phyloP scores from a whole-genome alignment of 192 early-diverging fungal species.

The Coemansia sp. region DNA sequence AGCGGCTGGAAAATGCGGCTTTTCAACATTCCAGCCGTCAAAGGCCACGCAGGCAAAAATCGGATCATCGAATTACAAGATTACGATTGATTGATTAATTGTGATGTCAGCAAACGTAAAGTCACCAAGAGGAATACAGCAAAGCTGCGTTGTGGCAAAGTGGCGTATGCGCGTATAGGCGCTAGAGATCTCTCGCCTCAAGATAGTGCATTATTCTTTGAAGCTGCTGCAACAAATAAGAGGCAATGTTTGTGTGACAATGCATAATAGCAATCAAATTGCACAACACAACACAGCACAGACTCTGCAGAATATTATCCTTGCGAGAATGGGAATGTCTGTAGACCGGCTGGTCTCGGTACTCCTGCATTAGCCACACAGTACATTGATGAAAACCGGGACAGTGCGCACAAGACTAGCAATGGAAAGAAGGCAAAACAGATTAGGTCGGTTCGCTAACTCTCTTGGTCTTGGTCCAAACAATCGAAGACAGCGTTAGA shows the following conservation, averaged over 20 bases:
- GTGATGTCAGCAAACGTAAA: background rate
- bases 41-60: background rate
- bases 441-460: background rate
- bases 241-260: background rate
- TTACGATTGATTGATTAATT: background rate
- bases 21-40: background rate
- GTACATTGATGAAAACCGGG: background rate
- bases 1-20: background rate
- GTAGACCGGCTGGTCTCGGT: background rate
- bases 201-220: background rate
- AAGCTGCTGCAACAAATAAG: background rate
- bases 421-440: background rate
- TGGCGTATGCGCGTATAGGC: background rate
- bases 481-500: background rate
- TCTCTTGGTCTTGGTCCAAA: background rate
- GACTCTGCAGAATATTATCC: background rate
- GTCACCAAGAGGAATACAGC: background rate
- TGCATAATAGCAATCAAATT: background rate
- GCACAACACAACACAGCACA: background rate
- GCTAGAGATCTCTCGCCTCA: too few species aligned
- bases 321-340: slow-evolving; percentile 1
- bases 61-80: background rate
- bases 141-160: background rate
- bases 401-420: background rate
- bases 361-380: background rate